Conservation (phyloP, 2,329 filamentous ascomycete species). For the Diaporthe batatas region DNA sequence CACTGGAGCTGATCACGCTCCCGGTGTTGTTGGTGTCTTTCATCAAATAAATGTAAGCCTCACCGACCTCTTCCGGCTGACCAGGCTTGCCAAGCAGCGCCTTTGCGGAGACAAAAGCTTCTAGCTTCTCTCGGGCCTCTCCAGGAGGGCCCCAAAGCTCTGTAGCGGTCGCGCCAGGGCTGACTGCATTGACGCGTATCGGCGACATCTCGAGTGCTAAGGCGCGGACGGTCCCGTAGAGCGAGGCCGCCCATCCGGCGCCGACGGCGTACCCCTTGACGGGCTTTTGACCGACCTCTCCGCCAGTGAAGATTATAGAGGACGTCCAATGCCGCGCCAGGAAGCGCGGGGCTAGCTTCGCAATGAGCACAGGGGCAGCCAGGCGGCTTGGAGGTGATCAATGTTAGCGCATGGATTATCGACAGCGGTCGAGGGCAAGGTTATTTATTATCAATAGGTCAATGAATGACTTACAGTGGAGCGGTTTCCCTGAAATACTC, state of each 20-base stretch:
- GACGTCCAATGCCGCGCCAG: conserved; percentile 54
- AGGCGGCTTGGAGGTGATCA: conserved; percentile 51
- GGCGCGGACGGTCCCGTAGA: conserved; percentile 60
- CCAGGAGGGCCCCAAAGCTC: conserved; percentile 52
- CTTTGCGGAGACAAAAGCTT: conserved; percentile 40
- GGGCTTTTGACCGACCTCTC: conserved; percentile 60
- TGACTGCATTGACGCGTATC: conserved; percentile 64
- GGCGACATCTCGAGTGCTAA: conserved; percentile 67
- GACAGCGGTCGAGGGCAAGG: not conserved
- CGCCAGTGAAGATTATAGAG: conserved; percentile 63
- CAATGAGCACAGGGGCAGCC: conserved; percentile 61
- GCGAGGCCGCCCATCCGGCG: conserved; percentile 57
- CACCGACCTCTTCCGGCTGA: conserved; percentile 39
- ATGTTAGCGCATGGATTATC: not conserved
- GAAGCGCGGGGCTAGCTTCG: conserved; percentile 57
- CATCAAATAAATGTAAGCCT: conserved; percentile 40
- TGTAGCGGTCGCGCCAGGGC: conserved; percentile 59
- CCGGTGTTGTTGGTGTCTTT: conserved; percentile 44
- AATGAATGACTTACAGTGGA: conserved; percentile 50
- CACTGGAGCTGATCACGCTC: conserved; percentile 28
- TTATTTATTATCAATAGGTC: too few relatives aligned
- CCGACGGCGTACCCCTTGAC: conserved; percentile 54
- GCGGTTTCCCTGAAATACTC: conserved; percentile 56
- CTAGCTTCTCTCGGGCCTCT: conserved; percentile 34
- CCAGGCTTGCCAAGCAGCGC: conserved; percentile 21